Evolutionary conservation across 305 asterid genomes (phyloP).

Genomic region (Plantago coronopus): DNA sequence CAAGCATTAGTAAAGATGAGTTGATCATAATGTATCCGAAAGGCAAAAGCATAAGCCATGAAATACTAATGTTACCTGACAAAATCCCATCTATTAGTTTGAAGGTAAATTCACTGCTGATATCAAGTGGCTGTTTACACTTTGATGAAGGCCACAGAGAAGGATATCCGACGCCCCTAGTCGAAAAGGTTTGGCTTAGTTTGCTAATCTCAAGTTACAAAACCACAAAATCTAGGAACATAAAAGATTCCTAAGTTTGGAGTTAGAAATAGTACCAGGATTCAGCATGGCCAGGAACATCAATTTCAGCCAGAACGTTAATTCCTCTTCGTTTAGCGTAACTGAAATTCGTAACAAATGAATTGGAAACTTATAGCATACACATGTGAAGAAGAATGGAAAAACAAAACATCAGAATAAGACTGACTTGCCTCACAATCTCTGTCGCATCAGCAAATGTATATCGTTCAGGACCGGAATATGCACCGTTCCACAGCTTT

Average conservation of each 20-base stretch:
- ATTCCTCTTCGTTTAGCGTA: conserved; percentile 82
- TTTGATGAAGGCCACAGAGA: conserved; percentile 68
- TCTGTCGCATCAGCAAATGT: conserved; percentile 73
- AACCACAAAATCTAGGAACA: conserved; percentile 1
- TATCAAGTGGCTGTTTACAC: conserved; percentile 84
- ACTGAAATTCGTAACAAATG: conserved; percentile 34
- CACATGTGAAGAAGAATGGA: background rate
- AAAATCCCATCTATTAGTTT: conserved; percentile 80
- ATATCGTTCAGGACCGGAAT: conserved; percentile 62
- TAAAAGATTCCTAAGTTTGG: background rate
- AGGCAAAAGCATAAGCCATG: conserved; percentile 1
- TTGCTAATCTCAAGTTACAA: conserved; percentile 1
- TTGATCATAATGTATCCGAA: conserved; percentile 2
- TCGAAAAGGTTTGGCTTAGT: conserved; percentile 1
- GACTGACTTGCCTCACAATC: conserved; percentile 71
- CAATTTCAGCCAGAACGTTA: conserved; percentile 87
- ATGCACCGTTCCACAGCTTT: conserved; percentile 83
- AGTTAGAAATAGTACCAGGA: conserved; percentile 57
- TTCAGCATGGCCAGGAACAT: conserved; percentile 89
- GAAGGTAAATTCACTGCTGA: conserved; percentile 83
- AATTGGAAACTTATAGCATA: conserved; percentile 9
- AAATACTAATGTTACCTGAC: conserved; percentile 48
- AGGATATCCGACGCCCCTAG: conserved; percentile 95
- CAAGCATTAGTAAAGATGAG: conserved; percentile 9
- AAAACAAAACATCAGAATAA: conserved; percentile 6